Evolutionary conservation across 768 basidiomycete species (phyloP).

Genomic region (Boletus bicolor): DNA sequence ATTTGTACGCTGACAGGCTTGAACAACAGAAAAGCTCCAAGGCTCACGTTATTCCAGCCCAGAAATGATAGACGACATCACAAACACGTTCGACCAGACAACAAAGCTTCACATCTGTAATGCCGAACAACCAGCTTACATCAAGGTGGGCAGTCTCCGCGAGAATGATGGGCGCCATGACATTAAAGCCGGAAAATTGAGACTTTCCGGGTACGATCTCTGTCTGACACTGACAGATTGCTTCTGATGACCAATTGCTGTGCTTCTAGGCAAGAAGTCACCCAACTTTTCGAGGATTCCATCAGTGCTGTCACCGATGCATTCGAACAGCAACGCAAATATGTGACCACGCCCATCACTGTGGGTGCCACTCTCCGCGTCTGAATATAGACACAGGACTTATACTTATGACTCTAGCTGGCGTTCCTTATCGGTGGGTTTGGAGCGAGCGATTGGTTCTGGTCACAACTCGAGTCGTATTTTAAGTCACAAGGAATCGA

Average conservation of each 20-base stretch:
- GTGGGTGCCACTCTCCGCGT: constrained; percentile 16
- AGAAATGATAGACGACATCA: constrained; percentile 32
- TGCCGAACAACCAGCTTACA: constrained; percentile 32
- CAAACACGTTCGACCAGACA: constrained; percentile 33
- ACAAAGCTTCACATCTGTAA: constrained; percentile 39
- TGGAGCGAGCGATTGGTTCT: constrained; percentile 45
- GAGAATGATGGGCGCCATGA: constrained; percentile 31
- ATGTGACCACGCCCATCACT: constrained; percentile 24
- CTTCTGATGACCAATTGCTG: background rate
- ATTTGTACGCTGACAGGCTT: background rate
- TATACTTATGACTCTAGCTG: background rate
- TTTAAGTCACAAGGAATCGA: constrained; percentile 36
- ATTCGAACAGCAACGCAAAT: constrained; percentile 28
- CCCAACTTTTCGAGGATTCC: constrained; percentile 41
- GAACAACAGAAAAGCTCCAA: constrained; percentile 22
- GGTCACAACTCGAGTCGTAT: constrained; percentile 36
- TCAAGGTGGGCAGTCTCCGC: constrained; percentile 36
- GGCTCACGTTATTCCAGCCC: constrained; percentile 26
- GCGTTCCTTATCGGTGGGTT: constrained; percentile 51
- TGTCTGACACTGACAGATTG: background rate
- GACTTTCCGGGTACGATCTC: constrained; percentile 30
- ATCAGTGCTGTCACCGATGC: constrained; percentile 30
- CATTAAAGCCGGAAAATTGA: constrained; percentile 34
- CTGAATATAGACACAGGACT: background rate
- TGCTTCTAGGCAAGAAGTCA: constrained; percentile 33